Conservation (phyloP, 1,284 basidiomycete species). For the Coriolopsis trogii region DNA sequence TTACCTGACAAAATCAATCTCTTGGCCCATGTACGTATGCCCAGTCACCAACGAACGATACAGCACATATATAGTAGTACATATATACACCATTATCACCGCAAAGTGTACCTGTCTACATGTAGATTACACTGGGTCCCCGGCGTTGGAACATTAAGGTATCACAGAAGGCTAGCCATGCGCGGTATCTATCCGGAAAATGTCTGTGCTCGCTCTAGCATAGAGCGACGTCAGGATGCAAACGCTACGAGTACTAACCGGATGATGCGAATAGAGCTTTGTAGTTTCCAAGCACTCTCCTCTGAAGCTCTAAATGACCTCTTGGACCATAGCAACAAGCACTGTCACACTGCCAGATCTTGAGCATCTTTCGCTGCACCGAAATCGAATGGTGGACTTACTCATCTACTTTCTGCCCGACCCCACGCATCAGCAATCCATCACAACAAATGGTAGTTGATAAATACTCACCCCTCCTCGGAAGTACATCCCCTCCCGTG, state of each 20-base stretch:
- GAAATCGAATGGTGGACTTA: slow-evolving; percentile 41
- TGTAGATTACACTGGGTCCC: slow-evolving; percentile 17
- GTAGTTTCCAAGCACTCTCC: no score
- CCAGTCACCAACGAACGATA: no score
- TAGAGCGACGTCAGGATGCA: no score
- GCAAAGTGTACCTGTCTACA: slow-evolving; percentile 5
- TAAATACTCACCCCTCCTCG: slow-evolving; percentile 65
- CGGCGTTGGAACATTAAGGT: no score
- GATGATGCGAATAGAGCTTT: neutral
- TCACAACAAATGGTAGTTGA: slow-evolving; percentile 20
- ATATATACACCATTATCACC: neutral
- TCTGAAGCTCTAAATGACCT: slow-evolving; percentile 31
- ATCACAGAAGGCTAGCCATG: slow-evolving; percentile 7
- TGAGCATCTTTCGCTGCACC: no score
- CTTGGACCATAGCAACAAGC: slow-evolving; percentile 60
- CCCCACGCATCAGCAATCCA: neutral
- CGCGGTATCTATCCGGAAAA: slow-evolving; percentile 12
- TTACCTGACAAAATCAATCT: no score
- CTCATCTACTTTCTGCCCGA: slow-evolving; percentile 62
- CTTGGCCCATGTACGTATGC: no score
- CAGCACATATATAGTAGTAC: neutral
- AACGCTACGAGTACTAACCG: neutral
- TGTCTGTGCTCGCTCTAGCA: neutral
- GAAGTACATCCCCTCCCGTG: slow-evolving; percentile 63
- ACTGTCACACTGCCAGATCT: slow-evolving; percentile 54